phyloP scores from a whole-genome alignment of 805 yeast genomes.

The Torulaspora franciscae region DNA sequence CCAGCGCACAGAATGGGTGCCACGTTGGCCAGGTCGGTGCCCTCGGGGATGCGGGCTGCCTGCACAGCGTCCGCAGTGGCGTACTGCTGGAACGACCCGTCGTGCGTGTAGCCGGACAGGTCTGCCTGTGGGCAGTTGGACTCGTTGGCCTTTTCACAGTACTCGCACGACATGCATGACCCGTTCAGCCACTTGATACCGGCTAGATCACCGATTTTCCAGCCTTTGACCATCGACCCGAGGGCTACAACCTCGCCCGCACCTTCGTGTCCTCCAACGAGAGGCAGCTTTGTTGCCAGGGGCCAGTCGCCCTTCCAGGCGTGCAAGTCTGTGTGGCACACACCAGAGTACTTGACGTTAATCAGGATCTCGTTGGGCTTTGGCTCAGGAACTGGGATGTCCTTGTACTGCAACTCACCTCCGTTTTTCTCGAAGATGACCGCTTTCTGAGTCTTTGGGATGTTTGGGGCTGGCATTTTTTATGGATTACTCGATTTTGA shows the following conservation, averaged over 20 bases:
- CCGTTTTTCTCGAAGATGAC: conserved; percentile 60
- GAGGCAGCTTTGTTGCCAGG: conserved; percentile 52
- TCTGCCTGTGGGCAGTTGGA: conserved; percentile 63
- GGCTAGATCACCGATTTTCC: conserved; percentile 58
- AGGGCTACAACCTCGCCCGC: conserved; percentile 60
- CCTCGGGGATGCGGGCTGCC: conserved; percentile 73
- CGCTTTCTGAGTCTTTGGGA: conserved; percentile 69
- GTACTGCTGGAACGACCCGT: conserved; percentile 88
- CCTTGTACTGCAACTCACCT: conserved; percentile 61
- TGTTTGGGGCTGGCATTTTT: conserved; percentile 8
- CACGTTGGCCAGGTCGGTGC: conserved; percentile 65
- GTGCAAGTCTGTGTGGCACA: conserved; percentile 90
- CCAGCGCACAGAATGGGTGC: conserved; percentile 90
- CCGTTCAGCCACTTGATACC: conserved; percentile 67
- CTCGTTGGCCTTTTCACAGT: conserved; percentile 52
- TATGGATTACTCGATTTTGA: no score
- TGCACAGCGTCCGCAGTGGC: conserved; percentile 85
- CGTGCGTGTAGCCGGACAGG: conserved; percentile 82
- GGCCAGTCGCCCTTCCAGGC: conserved; percentile 97
- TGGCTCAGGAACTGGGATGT: conserved; percentile 76
- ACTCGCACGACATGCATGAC: conserved; percentile 57
- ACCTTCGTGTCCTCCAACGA: conserved; percentile 69
- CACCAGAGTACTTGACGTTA: conserved; percentile 83
- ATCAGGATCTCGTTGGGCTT: conserved; percentile 71
- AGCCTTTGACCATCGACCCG: conserved; percentile 53